Evolutionary conservation across 2,329 filamentous ascomycete genomes (phyloP).

Genomic region (Trichoderma sp.): DNA sequence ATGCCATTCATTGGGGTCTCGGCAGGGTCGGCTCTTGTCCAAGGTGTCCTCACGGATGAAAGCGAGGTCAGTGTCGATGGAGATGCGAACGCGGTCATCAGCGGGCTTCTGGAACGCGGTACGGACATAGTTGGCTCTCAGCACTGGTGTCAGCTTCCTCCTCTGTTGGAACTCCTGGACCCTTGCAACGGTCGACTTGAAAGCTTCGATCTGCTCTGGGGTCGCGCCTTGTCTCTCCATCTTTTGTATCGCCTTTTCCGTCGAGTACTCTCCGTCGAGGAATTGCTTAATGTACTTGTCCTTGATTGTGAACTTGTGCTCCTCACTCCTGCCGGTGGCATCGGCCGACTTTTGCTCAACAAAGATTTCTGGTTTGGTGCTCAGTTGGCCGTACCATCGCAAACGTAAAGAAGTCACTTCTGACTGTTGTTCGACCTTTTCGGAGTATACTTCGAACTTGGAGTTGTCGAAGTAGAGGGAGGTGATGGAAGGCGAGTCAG

Average conservation of each 20-base stretch:
- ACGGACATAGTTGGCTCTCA: constrained; percentile 89
- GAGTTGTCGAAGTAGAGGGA: constrained; percentile 94
- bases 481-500: constrained; percentile 84
- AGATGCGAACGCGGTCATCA: constrained; percentile 85
- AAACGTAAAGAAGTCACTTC: constrained; percentile 81
- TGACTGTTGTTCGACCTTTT: constrained; percentile 74
- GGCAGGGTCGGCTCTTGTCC: constrained; percentile 80
- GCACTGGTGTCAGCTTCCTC: constrained; percentile 74
- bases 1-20: constrained; percentile 87
- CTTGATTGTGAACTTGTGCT: constrained; percentile 82
- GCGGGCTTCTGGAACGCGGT: constrained; percentile 96
- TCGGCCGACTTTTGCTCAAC: constrained; percentile 88
- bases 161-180: constrained; percentile 79
- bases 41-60: constrained; percentile 79
- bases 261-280: constrained; percentile 80
- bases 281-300: constrained; percentile 90
- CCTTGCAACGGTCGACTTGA: constrained; percentile 69
- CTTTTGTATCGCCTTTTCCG: constrained; percentile 88
- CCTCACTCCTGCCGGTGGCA: constrained; percentile 72
- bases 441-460: constrained; percentile 79
- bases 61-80: constrained; percentile 87
- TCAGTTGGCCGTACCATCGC: constrained; percentile 87
- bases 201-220: constrained; percentile 62
- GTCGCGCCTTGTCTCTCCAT: constrained; percentile 75
- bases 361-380: constrained; percentile 73